These are phyloP conservation scores for Talaromyces adpressus DNA, from an alignment of 495 filamentous ascomycete species.

Conservation along the genomic window DNA sequence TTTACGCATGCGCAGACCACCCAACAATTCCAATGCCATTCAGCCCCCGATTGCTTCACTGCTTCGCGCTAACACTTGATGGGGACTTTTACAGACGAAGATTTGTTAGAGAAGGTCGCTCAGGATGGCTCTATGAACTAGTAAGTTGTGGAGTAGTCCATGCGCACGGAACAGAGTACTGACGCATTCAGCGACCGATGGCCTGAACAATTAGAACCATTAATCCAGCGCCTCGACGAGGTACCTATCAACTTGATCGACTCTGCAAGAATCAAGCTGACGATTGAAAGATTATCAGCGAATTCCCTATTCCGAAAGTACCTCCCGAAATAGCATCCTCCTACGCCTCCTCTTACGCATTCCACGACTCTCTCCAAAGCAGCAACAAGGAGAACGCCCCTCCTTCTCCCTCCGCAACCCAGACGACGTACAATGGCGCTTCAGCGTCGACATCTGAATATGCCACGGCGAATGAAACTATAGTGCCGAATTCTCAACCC, in stretches of 20 bases:
- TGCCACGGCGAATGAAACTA: constrained; percentile 15
- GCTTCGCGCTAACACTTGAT: constrained; percentile 1
- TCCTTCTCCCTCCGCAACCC: constrained; percentile 21
- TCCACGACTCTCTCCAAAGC: constrained; percentile 25
- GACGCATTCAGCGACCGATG: constrained; percentile 42
- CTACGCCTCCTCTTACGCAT: constrained; percentile 20
- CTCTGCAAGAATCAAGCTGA: neutral
- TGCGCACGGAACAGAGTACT: constrained; percentile 13
- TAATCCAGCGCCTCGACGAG: constrained; percentile 47
- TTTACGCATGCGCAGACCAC: neutral
- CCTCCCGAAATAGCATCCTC: constrained; percentile 22
- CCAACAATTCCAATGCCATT: neutral
- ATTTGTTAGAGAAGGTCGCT: constrained; percentile 55
- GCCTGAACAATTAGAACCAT: constrained; percentile 41
- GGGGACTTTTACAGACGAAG: constrained; percentile 40
- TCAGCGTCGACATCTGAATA: constrained; percentile 15
- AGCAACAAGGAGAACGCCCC: constrained; percentile 50
- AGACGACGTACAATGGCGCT: constrained; percentile 31
- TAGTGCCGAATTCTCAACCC: constrained; percentile 39
- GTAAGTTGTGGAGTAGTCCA: constrained; percentile 38
- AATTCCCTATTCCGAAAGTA: constrained; percentile 41
- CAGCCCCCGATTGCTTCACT: neutral
- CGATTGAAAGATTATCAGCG: constrained; percentile 38
- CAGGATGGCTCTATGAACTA: constrained; percentile 61
- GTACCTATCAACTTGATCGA: constrained; percentile 19